Evolutionary conservation across 345 rosid species (phyloP).

Genomic region (Hirschfeldia incana): DNA sequence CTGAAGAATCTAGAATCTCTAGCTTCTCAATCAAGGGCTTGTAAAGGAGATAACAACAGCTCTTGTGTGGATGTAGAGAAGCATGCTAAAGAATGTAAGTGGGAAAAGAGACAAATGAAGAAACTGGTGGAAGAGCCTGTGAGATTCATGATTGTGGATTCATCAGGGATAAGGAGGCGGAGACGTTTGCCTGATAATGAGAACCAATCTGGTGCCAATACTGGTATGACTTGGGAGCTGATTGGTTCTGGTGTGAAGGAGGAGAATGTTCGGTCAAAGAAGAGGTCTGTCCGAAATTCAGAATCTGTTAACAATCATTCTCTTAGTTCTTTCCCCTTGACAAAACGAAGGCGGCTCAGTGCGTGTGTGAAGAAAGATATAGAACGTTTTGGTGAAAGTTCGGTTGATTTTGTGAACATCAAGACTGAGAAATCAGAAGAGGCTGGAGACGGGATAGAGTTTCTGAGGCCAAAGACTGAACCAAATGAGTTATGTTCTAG

Average conservation of each 20-base stretch:
- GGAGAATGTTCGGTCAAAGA: constrained; percentile 44
- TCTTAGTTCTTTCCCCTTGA: constrained; percentile 39
- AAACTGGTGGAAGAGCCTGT: constrained; percentile 29
- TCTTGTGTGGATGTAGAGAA: constrained; percentile 24
- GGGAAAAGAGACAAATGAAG: constrained; percentile 21
- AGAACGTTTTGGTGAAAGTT: constrained; percentile 33
- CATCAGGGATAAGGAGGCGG: constrained; percentile 39
- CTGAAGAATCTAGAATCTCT: constrained; percentile 28
- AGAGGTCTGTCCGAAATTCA: constrained; percentile 47
- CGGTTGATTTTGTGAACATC: too few relatives aligned
- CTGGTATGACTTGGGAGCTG: neutral
- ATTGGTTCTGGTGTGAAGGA: constrained; percentile 28
- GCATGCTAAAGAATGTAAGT: constrained; percentile 1
- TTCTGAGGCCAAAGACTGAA: constrained; percentile 16
- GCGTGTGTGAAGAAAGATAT: constrained; percentile 52
- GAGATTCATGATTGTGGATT: constrained; percentile 54
- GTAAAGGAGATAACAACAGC: neutral
- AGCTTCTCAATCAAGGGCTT: neutral
- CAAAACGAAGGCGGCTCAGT: constrained; percentile 53
- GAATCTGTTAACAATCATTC: constrained; percentile 37
- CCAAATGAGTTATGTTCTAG: constrained; percentile 13
- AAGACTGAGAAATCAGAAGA: constrained; percentile 31
- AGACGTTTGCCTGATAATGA: constrained; percentile 39
- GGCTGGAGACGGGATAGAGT: constrained; percentile 26
- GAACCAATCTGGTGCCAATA: neutral